phyloP scores from a whole-genome alignment of 116 monocot genomes.

The Dioscorea cayenensis region DNA sequence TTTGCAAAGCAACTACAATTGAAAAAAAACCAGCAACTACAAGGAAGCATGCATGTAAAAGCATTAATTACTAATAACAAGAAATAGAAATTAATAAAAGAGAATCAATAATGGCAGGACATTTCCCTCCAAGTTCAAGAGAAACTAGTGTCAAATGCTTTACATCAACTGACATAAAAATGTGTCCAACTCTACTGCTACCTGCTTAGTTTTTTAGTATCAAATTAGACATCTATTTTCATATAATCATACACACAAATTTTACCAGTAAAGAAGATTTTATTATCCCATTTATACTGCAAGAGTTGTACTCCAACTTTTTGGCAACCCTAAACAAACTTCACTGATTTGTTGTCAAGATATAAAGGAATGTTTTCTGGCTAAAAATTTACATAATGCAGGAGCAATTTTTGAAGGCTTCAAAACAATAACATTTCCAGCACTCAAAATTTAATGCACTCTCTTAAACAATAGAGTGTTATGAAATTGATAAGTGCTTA shows the following conservation, averaged over 20 bases:
- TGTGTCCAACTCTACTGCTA: slow-evolving; percentile 48
- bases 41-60: not conserved
- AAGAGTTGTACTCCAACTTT: slow-evolving; percentile 49
- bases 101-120: slow-evolving; percentile 70
- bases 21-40: too few species aligned
- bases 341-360: slow-evolving; percentile 56
- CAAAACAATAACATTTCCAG: slow-evolving; percentile 67
- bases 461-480: too few species aligned
- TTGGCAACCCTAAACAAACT: slow-evolving; percentile 53
- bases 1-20: too few species aligned
- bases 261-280: slow-evolving; percentile 84
- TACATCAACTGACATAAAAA: slow-evolving; percentile 68
- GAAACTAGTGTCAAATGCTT: slow-evolving; percentile 75
- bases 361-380: slow-evolving; percentile 38
- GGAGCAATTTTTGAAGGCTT: slow-evolving; percentile 82
- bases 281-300: slow-evolving; percentile 79
- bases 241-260: not conserved
- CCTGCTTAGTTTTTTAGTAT: slow-evolving; percentile 22
- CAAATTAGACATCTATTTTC: not conserved
- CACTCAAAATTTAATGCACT: too few species aligned
- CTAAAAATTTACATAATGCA: slow-evolving; percentile 50
- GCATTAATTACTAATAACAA: not conserved
- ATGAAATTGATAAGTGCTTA: too few species aligned
- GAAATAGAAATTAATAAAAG: not conserved
- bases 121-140: slow-evolving; percentile 86